A percentile compares a stretch with the other conserved stretches of the same genome.
These are phyloP conservation scores for Stevia rebaudiana DNA, from an alignment of 140 eudicot genomes.

Conservation along the genomic window DNA sequence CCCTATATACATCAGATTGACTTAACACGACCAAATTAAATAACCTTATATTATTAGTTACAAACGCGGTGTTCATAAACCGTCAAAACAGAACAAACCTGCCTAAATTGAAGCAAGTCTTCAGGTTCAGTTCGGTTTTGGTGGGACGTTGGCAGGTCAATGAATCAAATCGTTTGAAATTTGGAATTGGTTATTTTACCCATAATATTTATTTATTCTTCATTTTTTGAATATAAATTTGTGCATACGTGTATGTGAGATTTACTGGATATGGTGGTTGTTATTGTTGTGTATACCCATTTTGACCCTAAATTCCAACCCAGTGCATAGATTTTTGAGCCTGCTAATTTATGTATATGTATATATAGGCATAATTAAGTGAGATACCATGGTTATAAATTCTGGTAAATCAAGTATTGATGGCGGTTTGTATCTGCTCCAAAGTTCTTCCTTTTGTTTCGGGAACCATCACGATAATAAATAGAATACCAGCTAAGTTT, in stretches of 20 bases:
- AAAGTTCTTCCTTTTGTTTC: slow-evolving; percentile 95
- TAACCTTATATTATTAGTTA: not conserved
- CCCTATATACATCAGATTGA: not conserved
- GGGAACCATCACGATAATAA: slow-evolving; percentile 62
- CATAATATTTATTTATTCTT: not conserved
- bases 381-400: slow-evolving; percentile 12
- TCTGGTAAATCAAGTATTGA: slow-evolving; percentile 29
- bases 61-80: not conserved
- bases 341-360: not conserved
- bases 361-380: not conserved
- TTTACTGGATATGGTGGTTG: too few species aligned
- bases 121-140: not conserved
- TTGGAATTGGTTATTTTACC: not conserved
- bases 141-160: not conserved
- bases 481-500: slow-evolving; percentile 53
- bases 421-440: slow-evolving; percentile 79
- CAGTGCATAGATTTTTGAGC: not conserved
- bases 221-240: not conserved
- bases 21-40: not conserved
- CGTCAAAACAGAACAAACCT: not conserved
- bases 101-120: not conserved
- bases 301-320: not conserved
- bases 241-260: too few species aligned
- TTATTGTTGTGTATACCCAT: not conserved
- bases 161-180: not conserved